Conservation (phyloP, 202 grass and related monocot genomes). For the Panicum virgatum region DNA sequence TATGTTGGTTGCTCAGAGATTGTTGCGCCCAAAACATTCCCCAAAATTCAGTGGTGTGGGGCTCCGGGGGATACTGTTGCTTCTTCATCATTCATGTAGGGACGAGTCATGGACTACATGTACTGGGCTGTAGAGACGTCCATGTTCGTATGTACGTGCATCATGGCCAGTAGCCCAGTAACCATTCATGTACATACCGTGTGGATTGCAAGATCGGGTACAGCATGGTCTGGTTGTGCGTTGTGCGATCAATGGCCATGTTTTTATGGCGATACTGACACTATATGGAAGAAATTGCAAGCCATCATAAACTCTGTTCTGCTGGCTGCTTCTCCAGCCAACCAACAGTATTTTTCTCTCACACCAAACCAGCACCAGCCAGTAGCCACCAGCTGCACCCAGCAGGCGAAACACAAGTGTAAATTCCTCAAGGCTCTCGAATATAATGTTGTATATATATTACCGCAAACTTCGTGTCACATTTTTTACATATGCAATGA, state of each 20-base stretch:
- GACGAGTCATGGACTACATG: neutral
- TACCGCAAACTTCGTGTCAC: neutral
- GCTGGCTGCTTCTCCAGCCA: no score
- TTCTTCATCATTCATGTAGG: neutral
- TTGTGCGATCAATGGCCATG: constrained; percentile 6
- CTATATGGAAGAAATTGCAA: neutral
- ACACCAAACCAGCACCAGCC: no score
- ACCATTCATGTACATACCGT: neutral
- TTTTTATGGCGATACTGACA: constrained; percentile 27
- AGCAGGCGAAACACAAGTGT: neutral
- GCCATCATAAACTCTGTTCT: no score
- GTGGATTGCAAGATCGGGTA: neutral
- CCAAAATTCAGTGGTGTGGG: neutral
- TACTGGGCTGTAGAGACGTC: neutral
- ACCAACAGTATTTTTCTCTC: no score
- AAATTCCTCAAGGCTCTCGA: neutral
- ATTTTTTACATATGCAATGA: neutral
- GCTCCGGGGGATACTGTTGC: neutral
- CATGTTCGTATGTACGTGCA: constrained; percentile 8
- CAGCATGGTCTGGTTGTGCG: constrained; percentile 24
- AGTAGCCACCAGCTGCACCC: no score
- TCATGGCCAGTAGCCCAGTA: neutral
- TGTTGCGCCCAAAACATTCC: neutral
- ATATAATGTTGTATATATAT: no score
- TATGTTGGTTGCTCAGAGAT: neutral